Conservation (phyloP, 352 stramenopile species). For the Pythium phragmiticola region DNA sequence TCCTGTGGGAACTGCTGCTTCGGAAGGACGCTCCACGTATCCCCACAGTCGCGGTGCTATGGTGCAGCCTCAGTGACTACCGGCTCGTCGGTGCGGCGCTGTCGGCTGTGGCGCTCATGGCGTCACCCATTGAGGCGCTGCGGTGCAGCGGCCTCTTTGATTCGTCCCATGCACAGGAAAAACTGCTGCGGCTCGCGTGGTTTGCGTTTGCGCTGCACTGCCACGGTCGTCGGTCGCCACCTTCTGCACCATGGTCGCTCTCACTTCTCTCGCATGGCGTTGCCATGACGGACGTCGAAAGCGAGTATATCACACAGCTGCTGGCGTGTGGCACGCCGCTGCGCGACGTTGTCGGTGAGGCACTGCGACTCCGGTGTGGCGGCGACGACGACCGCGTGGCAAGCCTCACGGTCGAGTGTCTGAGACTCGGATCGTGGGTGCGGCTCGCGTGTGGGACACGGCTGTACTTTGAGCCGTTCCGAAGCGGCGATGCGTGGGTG, state of each 20-base stretch:
- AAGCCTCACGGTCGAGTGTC: not conserved
- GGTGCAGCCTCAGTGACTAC: constrained; percentile 1
- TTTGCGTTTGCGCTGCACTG: not conserved
- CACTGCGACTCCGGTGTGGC: not conserved
- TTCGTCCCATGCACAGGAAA: not conserved
- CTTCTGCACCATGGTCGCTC: not conserved
- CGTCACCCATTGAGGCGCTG: not conserved
- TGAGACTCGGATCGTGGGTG: not conserved
- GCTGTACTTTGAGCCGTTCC: not conserved
- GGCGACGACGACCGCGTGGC: not conserved
- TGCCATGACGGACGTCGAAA: not conserved
- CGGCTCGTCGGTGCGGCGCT: constrained; percentile 2
- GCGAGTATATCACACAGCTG: not conserved
- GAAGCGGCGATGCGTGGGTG: not conserved
- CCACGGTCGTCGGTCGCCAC: not conserved
- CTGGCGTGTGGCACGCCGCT: not conserved
- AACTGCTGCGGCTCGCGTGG: constrained; percentile 6
- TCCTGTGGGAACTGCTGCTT: not conserved
- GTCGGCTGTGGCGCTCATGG: not conserved
- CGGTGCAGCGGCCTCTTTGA: not conserved
- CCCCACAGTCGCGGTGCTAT: not conserved
- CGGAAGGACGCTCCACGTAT: not conserved
- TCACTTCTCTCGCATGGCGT: too few relatives aligned
- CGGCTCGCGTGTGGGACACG: not conserved
- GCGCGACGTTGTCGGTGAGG: not conserved